Percentiles rank a stretch among this genome's conserved stretches.
phyloP scores from a whole-genome alignment of 2,329 filamentous ascomycete species.

The Fusarium torreyae region DNA sequence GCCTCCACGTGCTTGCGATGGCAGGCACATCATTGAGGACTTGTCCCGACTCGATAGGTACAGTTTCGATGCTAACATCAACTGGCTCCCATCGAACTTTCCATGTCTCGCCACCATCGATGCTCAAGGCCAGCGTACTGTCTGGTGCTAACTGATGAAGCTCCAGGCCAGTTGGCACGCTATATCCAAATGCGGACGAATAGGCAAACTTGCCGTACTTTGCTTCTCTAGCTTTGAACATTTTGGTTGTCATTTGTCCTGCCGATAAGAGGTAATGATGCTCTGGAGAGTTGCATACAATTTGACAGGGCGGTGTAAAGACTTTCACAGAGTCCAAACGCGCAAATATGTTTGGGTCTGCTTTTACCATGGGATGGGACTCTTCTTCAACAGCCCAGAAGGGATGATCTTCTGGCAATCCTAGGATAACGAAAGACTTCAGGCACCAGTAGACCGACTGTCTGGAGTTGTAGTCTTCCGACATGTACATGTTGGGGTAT shows the following conservation, averaged over 20 bases:
- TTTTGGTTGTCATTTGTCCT: slow-evolving; percentile 56
- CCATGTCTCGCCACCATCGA: slow-evolving; percentile 52
- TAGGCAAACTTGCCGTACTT: slow-evolving; percentile 66
- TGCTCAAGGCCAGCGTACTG: slow-evolving; percentile 49
- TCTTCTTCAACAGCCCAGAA: slow-evolving; percentile 64
- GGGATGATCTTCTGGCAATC: slow-evolving; percentile 53
- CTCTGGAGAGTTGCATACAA: slow-evolving; percentile 57
- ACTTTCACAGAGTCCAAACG: background rate
- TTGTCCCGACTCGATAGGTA: background rate
- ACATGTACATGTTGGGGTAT: slow-evolving; percentile 66
- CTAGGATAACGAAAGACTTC: slow-evolving; percentile 63
- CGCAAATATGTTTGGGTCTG: background rate
- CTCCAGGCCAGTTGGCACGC: slow-evolving; percentile 56
- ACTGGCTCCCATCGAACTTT: slow-evolving; percentile 48
- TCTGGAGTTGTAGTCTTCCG: slow-evolving; percentile 70
- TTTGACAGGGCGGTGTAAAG: slow-evolving; percentile 57
- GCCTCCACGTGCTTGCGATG: slow-evolving; percentile 14
- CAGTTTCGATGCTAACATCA: background rate
- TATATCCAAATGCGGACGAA: slow-evolving; percentile 63
- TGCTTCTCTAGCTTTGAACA: slow-evolving; percentile 58
- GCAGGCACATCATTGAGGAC: background rate
- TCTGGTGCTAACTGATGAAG: slow-evolving; percentile 55
- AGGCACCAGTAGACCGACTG: slow-evolving; percentile 70
- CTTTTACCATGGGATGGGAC: slow-evolving; percentile 35
- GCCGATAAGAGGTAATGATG: slow-evolving; percentile 61